phyloP scores from a whole-genome alignment of 129 eudicot genomes.

The Silybum marianum region DNA sequence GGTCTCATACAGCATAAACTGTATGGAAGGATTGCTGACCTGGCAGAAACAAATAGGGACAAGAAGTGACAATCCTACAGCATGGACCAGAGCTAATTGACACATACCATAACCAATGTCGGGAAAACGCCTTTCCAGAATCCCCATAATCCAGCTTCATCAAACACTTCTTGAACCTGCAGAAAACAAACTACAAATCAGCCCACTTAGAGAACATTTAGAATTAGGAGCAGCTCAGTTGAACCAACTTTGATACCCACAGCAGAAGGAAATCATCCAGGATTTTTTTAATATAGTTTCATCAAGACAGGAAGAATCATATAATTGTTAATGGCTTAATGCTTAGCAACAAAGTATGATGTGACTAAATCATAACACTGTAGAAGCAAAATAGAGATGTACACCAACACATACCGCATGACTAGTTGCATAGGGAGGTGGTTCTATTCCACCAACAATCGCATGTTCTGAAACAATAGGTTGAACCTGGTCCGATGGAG shows the following conservation, averaged over 20 bases:
- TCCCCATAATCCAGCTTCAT: slow-evolving; percentile 88
- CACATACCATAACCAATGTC: slow-evolving; percentile 87
- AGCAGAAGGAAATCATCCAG: background rate
- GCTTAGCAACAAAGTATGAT: slow-evolving; percentile 4
- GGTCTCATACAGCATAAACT: slow-evolving; percentile 97
- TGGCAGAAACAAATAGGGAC: slow-evolving; percentile 33
- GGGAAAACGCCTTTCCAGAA: slow-evolving; percentile 99
- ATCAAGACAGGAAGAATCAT: background rate
- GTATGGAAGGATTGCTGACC: slow-evolving; percentile 99
- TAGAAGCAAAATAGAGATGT: background rate
- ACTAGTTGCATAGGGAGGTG: slow-evolving; percentile 84
- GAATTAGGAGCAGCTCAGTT: background rate
- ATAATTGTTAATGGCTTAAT: background rate
- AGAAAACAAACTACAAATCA: slow-evolving; percentile 1
- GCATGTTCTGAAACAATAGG: slow-evolving; percentile 39
- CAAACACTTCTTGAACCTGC: slow-evolving; percentile 92
- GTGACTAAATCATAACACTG: background rate
- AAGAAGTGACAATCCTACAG: slow-evolving; percentile 36
- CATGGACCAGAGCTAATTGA: slow-evolving; percentile 25
- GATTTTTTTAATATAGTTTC: background rate
- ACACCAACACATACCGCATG: slow-evolving; percentile 63
- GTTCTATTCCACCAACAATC: slow-evolving; percentile 52
- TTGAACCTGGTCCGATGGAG: slow-evolving; percentile 30
- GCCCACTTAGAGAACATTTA: background rate
- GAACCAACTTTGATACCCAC: slow-evolving; percentile 5